These are phyloP conservation scores for Saccharomycopsis babjevae DNA, from an alignment of 805 yeast species.

Conservation along the genomic window DNA sequence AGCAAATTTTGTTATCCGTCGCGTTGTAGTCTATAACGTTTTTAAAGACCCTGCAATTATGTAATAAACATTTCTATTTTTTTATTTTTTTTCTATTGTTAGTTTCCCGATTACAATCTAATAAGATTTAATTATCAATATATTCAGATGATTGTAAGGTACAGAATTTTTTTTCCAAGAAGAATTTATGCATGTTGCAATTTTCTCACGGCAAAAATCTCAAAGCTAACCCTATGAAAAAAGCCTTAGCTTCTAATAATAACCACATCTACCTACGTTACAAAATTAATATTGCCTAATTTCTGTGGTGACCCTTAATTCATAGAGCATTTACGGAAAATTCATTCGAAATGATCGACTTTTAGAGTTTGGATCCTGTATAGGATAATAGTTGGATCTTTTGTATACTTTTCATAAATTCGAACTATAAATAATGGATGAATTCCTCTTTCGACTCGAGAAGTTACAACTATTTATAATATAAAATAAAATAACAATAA, in stretches of 20 bases:
- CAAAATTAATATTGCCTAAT: no score
- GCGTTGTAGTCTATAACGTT: no score
- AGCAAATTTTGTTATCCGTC: no score
- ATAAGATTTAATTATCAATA: not conserved
- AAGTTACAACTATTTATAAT: not conserved
- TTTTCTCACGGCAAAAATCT: not conserved
- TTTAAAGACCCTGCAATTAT: no score
- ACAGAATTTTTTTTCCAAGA: not conserved
- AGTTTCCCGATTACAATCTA: not conserved
- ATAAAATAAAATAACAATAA: no score
- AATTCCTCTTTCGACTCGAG: not conserved
- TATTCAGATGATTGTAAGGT: no score
- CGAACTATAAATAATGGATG: not conserved
- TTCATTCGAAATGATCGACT: no score
- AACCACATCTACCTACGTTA: not conserved
- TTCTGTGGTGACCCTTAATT: no score
- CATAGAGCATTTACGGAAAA: no score
- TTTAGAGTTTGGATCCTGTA: no score
- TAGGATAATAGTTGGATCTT: no score
- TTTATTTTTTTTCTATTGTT: not conserved
- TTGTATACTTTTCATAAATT: not conserved
- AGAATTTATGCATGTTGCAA: conserved; percentile 1
- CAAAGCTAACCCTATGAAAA: not conserved
- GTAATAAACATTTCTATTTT: no score
- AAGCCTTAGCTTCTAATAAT: not conserved